Evolutionary conservation across 2,329 filamentous ascomycete genomes (phyloP).

Genomic region (Paraphaeosphaeria sporulosa): DNA sequence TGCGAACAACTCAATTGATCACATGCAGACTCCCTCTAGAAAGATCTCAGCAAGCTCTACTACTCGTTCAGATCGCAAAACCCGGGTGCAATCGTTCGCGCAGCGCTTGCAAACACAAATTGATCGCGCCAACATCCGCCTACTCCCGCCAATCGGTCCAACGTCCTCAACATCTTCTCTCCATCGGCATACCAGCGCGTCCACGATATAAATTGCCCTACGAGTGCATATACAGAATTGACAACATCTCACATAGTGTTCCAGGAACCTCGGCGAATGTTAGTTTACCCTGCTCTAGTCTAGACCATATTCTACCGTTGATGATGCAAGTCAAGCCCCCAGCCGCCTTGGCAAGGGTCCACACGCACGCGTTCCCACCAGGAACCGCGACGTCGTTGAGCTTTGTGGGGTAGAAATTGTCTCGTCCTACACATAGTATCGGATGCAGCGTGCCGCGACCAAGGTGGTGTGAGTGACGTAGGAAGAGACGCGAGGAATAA

Average conservation of each 20-base stretch:
- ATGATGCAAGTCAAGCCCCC: conserved; percentile 5
- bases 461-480: not conserved
- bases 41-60: no score
- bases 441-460: not conserved
- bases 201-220: no score
- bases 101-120: no score
- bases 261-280: not conserved
- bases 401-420: conserved; percentile 1
- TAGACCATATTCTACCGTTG: not conserved
- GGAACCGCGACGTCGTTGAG: not conserved
- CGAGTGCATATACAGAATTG: no score
- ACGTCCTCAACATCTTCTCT: no score
- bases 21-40: no score
- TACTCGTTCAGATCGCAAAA: no score
- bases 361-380: conserved; percentile 1
- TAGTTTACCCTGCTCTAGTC: not conserved
- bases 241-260: not conserved
- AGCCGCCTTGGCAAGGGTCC: not conserved
- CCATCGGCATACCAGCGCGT: no score
- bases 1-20: no score
- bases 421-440: not conserved
- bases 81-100: no score
- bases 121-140: no score
- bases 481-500: not conserved
- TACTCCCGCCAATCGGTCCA: no score